These are phyloP conservation scores for Cairneyella variabilis DNA, from an alignment of 495 filamentous ascomycete genomes.

Conservation along the genomic window DNA sequence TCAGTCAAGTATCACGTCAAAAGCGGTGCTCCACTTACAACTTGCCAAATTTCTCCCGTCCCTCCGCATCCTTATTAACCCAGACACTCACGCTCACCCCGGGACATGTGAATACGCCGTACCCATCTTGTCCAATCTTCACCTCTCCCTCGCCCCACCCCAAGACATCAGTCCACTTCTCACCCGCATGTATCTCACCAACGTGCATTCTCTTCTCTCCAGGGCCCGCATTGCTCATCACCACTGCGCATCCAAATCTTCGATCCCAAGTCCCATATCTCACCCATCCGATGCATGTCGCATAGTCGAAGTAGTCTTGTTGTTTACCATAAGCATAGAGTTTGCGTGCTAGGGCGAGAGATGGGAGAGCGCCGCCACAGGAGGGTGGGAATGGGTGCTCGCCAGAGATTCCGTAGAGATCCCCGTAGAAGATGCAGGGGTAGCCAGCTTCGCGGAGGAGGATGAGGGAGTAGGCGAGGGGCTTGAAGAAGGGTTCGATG, in stretches of 20 bases:
- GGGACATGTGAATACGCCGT: conserved; percentile 48
- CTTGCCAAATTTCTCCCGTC: conserved; percentile 43
- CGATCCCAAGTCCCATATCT: conserved; percentile 54
- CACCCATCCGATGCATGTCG: conserved; percentile 68
- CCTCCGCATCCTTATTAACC: conserved; percentile 53
- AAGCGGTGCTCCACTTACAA: conserved; percentile 40
- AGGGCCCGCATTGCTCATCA: conserved; percentile 52
- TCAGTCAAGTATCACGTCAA: not conserved
- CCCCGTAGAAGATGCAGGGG: conserved; percentile 72
- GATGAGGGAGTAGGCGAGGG: conserved; percentile 58
- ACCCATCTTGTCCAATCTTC: conserved; percentile 51
- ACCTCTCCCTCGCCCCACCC: conserved; percentile 42
- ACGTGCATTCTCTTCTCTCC: conserved; percentile 58
- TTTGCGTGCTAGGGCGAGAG: conserved; percentile 60
- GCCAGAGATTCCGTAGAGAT: conserved; percentile 64
- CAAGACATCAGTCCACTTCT: conserved; percentile 61
- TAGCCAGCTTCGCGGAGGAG: conserved; percentile 62
- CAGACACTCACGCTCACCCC: conserved; percentile 55
- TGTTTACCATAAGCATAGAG: conserved; percentile 67
- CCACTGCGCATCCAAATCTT: conserved; percentile 50
- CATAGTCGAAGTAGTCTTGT: conserved; percentile 62
- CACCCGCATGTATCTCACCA: conserved; percentile 49
- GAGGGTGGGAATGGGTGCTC: conserved; percentile 51
- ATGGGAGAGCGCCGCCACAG: conserved; percentile 55
- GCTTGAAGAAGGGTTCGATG: conserved; percentile 53